Conservation (phyloP, 139 green algal species). For the Nannochloris sp. region DNA sequence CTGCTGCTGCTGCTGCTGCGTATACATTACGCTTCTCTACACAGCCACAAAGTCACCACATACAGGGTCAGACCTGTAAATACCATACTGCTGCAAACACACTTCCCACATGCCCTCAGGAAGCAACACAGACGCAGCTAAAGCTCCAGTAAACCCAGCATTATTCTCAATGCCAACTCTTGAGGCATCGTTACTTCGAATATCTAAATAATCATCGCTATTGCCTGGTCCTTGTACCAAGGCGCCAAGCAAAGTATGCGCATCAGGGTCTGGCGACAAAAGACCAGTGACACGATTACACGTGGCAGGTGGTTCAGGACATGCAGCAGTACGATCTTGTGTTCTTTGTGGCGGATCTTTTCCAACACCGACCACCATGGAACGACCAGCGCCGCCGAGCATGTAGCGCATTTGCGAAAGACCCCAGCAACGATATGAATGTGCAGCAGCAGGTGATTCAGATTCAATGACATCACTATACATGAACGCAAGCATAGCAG, state of each 20-base stretch:
- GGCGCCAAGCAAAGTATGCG: conserved; percentile 48
- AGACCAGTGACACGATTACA: conserved; percentile 32
- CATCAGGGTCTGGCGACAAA: conserved; percentile 42
- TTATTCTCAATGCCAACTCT: conserved; percentile 44
- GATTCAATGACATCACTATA: conserved; percentile 30
- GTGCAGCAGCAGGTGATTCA: not conserved
- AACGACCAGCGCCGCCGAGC: conserved; percentile 39
- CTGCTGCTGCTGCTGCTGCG: no score
- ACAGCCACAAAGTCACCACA: conserved; percentile 21
- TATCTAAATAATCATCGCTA: conserved; percentile 40
- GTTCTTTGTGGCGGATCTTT: conserved; percentile 34
- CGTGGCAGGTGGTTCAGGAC: conserved; percentile 21
- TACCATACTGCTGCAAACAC: conserved; percentile 30
- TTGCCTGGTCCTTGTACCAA: conserved; percentile 46
- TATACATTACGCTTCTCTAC: no score
- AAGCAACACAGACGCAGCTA: conserved; percentile 19
- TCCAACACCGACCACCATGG: conserved; percentile 40
- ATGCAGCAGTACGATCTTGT: conserved; percentile 53
- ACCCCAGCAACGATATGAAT: conserved; percentile 50
- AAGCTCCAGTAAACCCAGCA: conserved; percentile 29
- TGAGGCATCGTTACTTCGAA: conserved; percentile 21
- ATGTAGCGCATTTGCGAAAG: conserved; percentile 53
- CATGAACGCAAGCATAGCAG: conserved; percentile 41
- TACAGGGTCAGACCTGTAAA: conserved; percentile 17
- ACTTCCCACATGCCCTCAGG: conserved; percentile 19